phyloP scores from a whole-genome alignment of 345 rosid genomes.

The Microcos paniculata region DNA sequence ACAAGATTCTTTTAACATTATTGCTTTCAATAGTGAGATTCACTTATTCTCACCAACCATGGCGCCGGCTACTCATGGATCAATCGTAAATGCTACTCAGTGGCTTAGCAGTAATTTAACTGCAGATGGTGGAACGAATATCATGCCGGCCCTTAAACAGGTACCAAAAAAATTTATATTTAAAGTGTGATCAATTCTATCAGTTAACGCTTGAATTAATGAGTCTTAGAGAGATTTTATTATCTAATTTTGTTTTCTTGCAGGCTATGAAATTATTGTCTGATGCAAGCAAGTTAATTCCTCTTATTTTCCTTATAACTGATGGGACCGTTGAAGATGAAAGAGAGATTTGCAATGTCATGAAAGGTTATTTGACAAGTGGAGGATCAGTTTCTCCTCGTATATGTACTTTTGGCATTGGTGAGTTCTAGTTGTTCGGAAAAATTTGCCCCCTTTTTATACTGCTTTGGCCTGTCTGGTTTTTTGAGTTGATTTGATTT shows the following conservation, averaged over 20 bases:
- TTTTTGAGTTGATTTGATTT: constrained; percentile 2
- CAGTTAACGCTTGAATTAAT: constrained; percentile 32
- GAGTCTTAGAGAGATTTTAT: neutral
- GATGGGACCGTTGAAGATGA: constrained; percentile 93
- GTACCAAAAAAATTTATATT: constrained; percentile 35
- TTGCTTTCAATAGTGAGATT: constrained; percentile 77
- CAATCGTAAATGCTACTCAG: constrained; percentile 48
- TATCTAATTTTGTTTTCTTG: constrained; percentile 8
- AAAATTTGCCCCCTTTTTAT: neutral
- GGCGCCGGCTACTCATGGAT: constrained; percentile 63
- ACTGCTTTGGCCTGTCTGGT: neutral
- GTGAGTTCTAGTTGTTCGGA: constrained; percentile 31
- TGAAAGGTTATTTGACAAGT: constrained; percentile 41
- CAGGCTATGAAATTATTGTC: constrained; percentile 81
- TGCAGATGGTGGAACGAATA: constrained; percentile 71
- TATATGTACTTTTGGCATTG: constrained; percentile 83
- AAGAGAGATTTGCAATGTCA: constrained; percentile 63
- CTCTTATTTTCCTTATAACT: constrained; percentile 78
- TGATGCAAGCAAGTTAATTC: constrained; percentile 50
- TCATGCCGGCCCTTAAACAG: constrained; percentile 64
- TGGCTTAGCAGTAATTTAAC: constrained; percentile 60
- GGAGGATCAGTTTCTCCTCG: constrained; percentile 60
- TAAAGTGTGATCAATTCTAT: constrained; percentile 14
- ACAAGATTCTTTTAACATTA: constrained; percentile 79
- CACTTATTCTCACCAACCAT: constrained; percentile 55